Conservation (phyloP, 2,329 filamentous ascomycete genomes). For the Cercospora citrullina region DNA sequence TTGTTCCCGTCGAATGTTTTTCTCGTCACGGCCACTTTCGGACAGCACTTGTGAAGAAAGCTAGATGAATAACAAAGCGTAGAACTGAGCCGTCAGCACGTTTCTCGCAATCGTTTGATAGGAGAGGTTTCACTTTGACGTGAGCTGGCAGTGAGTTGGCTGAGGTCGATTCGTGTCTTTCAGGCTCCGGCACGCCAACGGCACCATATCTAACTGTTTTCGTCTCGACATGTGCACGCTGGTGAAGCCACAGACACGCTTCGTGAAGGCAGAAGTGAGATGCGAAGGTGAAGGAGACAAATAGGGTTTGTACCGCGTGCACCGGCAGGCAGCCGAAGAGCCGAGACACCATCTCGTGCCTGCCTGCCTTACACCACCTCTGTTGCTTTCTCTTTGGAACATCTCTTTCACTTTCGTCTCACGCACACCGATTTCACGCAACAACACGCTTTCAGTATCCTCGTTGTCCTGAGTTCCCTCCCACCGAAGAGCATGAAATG, state of each 20-base stretch:
- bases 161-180: not conserved
- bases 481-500: not conserved
- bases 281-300: not conserved
- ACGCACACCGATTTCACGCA: not conserved
- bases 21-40: not conserved
- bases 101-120: not conserved
- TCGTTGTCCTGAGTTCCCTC: conserved; percentile 1
- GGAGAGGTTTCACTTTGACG: conserved; percentile 3
- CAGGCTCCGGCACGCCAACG: not conserved
- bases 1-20: not conserved
- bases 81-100: not conserved
- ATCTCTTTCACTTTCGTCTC: not conserved
- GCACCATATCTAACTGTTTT: too few species aligned
- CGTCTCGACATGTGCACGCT: not conserved
- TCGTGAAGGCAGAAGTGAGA: not conserved
- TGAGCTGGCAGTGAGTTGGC: conserved; percentile 8
- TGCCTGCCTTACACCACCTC: not conserved
- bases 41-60: not conserved
- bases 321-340: conserved; percentile 6
- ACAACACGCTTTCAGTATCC: not conserved
- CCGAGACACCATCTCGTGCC: conserved; percentile 9
- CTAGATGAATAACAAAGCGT: not conserved
- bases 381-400: not conserved
- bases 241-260: not conserved
- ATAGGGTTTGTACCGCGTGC: not conserved